Percentiles rank a stretch among this genome's conserved stretches.
Conservation (phyloP, 805 yeast genomes). For the Grigorovia yakushimaensis region DNA sequence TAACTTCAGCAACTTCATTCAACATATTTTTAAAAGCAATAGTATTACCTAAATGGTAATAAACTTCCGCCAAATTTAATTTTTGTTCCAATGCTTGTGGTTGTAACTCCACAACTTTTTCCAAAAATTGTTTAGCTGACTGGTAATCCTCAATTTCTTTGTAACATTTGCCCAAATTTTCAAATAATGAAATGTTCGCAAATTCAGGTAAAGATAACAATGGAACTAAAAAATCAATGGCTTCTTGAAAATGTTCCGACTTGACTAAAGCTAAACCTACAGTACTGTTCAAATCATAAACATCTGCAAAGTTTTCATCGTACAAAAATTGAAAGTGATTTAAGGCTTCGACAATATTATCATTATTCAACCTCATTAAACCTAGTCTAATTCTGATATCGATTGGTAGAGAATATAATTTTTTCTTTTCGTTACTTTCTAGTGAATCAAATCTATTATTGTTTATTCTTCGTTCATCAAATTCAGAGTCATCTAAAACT, state of each 20-base stretch:
- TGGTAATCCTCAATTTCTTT: conserved; percentile 61
- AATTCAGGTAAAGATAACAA: conserved; percentile 47
- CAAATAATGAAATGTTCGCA: conserved; percentile 37
- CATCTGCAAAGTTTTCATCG: conserved; percentile 47
- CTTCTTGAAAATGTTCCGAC: conserved; percentile 63
- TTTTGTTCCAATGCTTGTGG: conserved; percentile 64
- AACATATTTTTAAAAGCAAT: conserved; percentile 47
- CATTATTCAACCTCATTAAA: conserved; percentile 54
- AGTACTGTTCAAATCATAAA: conserved; percentile 62
- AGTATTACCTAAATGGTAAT: conserved; percentile 53
- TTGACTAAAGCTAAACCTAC: conserved; percentile 69
- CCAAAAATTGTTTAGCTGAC: conserved; percentile 53
- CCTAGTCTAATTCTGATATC: conserved; percentile 84
- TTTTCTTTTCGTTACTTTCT: conserved; percentile 29
- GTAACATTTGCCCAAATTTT: conserved; percentile 65
- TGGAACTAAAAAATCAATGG: conserved; percentile 54
- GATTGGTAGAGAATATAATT: conserved; percentile 53
- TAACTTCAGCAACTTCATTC: conserved; percentile 41
- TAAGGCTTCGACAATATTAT: conserved; percentile 59
- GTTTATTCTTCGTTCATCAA: conserved; percentile 58
- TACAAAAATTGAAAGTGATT: conserved; percentile 54
- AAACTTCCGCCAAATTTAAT: conserved; percentile 73
- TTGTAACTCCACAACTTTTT: conserved; percentile 43
- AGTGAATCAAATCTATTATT: conserved; percentile 36
- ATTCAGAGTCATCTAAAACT: conserved; percentile 63